A percentile compares a stretch with the other conserved stretches of the same genome.
These are phyloP conservation scores for Fonsecaea erecta DNA, from an alignment of 2,329 filamentous ascomycete species.

Conservation along the genomic window DNA sequence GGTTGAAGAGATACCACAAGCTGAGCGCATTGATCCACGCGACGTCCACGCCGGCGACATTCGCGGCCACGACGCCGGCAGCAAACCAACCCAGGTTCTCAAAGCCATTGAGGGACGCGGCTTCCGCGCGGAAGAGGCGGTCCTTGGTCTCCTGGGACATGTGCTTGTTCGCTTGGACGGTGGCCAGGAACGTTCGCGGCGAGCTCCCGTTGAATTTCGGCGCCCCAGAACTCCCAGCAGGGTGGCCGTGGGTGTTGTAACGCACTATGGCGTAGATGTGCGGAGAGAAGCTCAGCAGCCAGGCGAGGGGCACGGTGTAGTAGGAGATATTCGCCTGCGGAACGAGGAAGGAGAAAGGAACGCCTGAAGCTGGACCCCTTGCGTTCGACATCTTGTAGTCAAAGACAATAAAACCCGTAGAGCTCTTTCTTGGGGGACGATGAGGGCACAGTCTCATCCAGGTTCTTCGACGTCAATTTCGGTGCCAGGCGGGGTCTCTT, in stretches of 20 bases:
- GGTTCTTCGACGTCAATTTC: neutral
- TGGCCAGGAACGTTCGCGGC: slow-evolving; percentile 10
- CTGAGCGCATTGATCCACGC: slow-evolving; percentile 1
- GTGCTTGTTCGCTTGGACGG: slow-evolving; percentile 1
- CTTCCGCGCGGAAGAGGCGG: slow-evolving; percentile 45
- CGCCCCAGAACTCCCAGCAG: neutral
- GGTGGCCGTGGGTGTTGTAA: slow-evolving; percentile 1
- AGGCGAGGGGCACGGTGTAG: slow-evolving; percentile 7
- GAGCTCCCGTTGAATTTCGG: slow-evolving; percentile 6
- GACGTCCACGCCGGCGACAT: slow-evolving; percentile 24
- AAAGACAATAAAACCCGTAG: neutral
- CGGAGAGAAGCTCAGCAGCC: slow-evolving; percentile 38
- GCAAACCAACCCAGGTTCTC: slow-evolving; percentile 50
- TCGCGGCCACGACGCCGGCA: slow-evolving; percentile 46
- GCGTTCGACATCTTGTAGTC: neutral
- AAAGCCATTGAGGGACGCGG: slow-evolving; percentile 45
- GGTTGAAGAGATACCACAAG: slow-evolving; percentile 11
- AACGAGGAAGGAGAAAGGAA: neutral
- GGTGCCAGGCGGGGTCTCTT: neutral
- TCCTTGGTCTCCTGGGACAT: slow-evolving; percentile 39
- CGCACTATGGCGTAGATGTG: slow-evolving; percentile 42
- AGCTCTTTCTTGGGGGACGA: neutral
- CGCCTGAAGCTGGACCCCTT: neutral
- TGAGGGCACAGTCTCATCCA: neutral
- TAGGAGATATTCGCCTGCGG: slow-evolving; percentile 1